These are phyloP conservation scores for Leccinum imitatum DNA, from an alignment of 768 basidiomycete genomes.

Conservation along the genomic window DNA sequence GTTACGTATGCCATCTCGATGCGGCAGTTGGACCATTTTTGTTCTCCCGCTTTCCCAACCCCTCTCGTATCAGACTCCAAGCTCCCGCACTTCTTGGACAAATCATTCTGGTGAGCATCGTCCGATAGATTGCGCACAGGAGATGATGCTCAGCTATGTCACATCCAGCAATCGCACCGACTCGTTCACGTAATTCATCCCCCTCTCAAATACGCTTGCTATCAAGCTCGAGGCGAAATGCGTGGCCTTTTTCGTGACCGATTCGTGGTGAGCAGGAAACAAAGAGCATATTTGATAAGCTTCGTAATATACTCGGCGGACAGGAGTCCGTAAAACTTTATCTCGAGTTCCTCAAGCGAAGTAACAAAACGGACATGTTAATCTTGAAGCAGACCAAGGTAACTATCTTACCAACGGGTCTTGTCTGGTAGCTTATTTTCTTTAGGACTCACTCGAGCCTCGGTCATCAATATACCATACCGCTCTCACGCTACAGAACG, in stretches of 20 bases:
- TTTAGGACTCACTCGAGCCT: constrained; percentile 84
- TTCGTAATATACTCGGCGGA: constrained; percentile 83
- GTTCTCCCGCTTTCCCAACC: no score
- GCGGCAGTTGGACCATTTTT: no score
- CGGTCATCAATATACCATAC: constrained; percentile 98
- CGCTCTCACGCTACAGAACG: constrained; percentile 93
- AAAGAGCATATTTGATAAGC: constrained; percentile 65
- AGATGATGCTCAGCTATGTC: constrained; percentile 14
- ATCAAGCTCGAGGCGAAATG: no score
- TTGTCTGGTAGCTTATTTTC: constrained; percentile 6
- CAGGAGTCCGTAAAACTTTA: constrained; percentile 91
- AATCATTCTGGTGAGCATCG: no score
- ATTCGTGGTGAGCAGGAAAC: constrained; percentile 44
- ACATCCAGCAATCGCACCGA: no score
- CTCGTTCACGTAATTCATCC: no score
- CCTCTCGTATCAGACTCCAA: no score
- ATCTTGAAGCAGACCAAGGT: constrained; percentile 95
- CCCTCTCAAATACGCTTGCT: no score
- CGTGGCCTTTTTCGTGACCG: constrained; percentile 8
- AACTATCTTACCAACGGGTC: neutral
- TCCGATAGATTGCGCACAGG: no score
- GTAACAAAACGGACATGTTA: constrained; percentile 88
- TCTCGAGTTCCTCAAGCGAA: constrained; percentile 92
- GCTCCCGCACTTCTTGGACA: no score
- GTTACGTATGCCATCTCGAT: no score